A percentile compares a stretch with the other conserved stretches of the same genome.
These are phyloP conservation scores for Aechmea fasciata DNA, from an alignment of 176 grass and related monocot species.

Conservation along the genomic window DNA sequence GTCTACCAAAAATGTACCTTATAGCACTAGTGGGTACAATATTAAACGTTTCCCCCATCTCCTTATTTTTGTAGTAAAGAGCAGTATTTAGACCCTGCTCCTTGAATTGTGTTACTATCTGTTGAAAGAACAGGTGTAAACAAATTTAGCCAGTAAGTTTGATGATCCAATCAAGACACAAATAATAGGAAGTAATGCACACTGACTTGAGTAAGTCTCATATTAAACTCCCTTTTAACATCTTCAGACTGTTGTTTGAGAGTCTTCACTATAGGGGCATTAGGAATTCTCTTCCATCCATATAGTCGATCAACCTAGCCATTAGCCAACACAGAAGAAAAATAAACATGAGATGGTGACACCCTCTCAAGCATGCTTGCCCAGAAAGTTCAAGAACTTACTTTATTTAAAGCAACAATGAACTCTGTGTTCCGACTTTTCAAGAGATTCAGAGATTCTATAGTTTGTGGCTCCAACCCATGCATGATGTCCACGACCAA, in stretches of 20 bases:
- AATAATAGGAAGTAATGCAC: slow-evolving; percentile 5
- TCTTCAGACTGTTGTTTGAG: slow-evolving; percentile 76
- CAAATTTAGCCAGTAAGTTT: slow-evolving; percentile 1
- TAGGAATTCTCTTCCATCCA: slow-evolving; percentile 60
- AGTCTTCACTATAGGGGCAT: slow-evolving; percentile 79
- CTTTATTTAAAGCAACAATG: slow-evolving; percentile 98
- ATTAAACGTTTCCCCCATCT: slow-evolving; percentile 82
- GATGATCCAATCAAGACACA: background rate
- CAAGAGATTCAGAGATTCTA: slow-evolving; percentile 85
- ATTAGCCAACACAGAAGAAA: slow-evolving; percentile 30
- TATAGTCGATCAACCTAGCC: slow-evolving; percentile 91
- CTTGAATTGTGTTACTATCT: slow-evolving; percentile 84
- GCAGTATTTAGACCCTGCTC: slow-evolving; percentile 94
- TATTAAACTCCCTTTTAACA: slow-evolving; percentile 90
- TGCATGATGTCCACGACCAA: slow-evolving; percentile 98
- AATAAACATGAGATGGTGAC: slow-evolving; percentile 16
- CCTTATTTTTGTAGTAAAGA: slow-evolving; percentile 93
- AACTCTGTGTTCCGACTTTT: slow-evolving; percentile 72
- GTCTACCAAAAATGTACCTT: slow-evolving; percentile 35
- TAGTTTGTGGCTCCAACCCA: slow-evolving; percentile 86
- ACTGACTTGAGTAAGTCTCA: slow-evolving; percentile 76
- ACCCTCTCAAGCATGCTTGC: background rate
- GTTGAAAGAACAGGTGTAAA: slow-evolving; percentile 13
- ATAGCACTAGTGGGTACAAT: slow-evolving; percentile 95
- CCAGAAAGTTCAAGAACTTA: slow-evolving; percentile 23